Conservation (phyloP, 1,284 basidiomycete species). For the Cutaneotrichosporon sp. region DNA sequence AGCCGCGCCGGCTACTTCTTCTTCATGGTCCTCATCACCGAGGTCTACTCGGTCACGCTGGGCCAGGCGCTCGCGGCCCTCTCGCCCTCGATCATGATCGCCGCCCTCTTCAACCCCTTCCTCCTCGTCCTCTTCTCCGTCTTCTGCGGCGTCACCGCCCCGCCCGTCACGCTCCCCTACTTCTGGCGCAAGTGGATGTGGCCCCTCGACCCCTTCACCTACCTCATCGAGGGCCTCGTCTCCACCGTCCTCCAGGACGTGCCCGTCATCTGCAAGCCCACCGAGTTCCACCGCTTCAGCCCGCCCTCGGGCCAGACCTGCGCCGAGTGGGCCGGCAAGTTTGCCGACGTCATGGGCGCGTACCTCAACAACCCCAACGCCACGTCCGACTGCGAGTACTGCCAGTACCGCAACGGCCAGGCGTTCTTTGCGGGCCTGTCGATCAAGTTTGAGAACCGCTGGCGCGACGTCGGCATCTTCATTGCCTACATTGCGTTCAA, state of each 20-base stretch:
- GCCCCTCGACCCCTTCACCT: constrained; percentile 61
- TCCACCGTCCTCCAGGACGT: constrained; percentile 78
- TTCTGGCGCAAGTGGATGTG: constrained; percentile 70
- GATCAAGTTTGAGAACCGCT: constrained; percentile 66
- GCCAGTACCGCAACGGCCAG: constrained; percentile 45
- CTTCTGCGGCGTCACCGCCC: constrained; percentile 81
- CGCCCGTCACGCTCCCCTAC: constrained; percentile 59
- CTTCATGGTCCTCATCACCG: constrained; percentile 72
- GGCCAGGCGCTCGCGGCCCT: constrained; percentile 72
- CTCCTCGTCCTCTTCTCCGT: constrained; percentile 66
- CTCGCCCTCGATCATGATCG: constrained; percentile 63
- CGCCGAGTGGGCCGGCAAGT: constrained; percentile 66
- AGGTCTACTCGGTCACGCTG: constrained; percentile 73
- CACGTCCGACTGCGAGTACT: constrained; percentile 51
- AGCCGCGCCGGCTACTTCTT: constrained; percentile 45
- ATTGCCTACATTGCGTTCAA: constrained; percentile 67
- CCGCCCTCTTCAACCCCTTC: constrained; percentile 79
- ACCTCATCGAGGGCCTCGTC: constrained; percentile 68
- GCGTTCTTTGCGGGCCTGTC: constrained; percentile 57
- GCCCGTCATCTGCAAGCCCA: constrained; percentile 64
- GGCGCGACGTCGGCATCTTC: constrained; percentile 73
- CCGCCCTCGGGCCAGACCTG: constrained; percentile 68
- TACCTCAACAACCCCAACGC: constrained; percentile 75
- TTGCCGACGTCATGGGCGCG: constrained; percentile 66
- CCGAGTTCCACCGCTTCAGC: constrained; percentile 74